A percentile compares a stretch with the other conserved stretches of the same genome.
These are phyloP conservation scores for Solanum etuberosum DNA, from an alignment of 257 asterid species.

Conservation along the genomic window DNA sequence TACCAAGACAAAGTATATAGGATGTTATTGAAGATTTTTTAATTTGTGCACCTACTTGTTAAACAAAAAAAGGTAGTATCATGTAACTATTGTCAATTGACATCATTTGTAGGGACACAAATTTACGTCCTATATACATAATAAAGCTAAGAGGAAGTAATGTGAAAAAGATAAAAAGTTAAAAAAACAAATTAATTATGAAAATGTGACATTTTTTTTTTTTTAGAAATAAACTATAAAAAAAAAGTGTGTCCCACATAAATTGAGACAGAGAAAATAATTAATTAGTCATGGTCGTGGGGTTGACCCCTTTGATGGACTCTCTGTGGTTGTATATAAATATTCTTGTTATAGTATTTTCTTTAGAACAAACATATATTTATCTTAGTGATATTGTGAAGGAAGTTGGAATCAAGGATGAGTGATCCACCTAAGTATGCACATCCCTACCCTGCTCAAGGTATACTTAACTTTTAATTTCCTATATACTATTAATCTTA, in stretches of 20 bases:
- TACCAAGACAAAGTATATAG: not conserved
- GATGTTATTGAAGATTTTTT: not conserved
- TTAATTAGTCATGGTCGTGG: not conserved
- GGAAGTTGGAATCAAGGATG: slow-evolving; percentile 13
- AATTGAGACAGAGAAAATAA: no score
- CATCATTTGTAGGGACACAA: not conserved
- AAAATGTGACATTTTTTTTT: no score
- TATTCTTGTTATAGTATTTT: not conserved
- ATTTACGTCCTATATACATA: not conserved
- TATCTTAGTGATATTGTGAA: not conserved
- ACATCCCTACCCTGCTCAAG: slow-evolving; percentile 70
- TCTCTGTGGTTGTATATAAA: not conserved
- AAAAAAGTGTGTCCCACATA: no score
- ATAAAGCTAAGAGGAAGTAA: not conserved
- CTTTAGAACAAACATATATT: not conserved
- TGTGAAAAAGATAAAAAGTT: not conserved
- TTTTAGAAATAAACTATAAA: not conserved
- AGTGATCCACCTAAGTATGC: slow-evolving; percentile 70
- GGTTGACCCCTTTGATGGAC: not conserved
- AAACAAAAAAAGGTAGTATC: not conserved
- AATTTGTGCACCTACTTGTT: not conserved
- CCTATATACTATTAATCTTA: not conserved
- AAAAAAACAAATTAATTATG: no score
- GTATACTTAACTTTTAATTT: slow-evolving; percentile 13
- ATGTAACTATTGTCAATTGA: not conserved